Evolutionary conservation across 345 rosid species (phyloP).

Genomic region (Aurinia saxatilis): DNA sequence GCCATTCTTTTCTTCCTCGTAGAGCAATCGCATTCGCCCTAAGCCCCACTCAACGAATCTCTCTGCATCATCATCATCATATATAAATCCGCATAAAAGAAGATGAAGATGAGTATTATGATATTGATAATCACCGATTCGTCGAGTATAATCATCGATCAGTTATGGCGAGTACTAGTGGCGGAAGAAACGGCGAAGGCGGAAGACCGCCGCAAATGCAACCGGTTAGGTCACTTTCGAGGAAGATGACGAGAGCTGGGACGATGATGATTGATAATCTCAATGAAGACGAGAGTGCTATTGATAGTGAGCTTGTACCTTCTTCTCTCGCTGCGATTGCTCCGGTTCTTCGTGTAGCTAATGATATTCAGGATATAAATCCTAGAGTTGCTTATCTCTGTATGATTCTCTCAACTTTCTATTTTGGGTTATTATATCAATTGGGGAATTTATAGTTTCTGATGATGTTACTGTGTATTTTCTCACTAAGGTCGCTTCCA

Average conservation of each 20-base stretch:
- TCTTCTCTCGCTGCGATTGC: constrained; percentile 62
- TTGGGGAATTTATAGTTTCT: too few species aligned
- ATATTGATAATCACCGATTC: constrained; percentile 12
- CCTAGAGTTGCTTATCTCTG: constrained; percentile 86
- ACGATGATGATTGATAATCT: constrained; percentile 44
- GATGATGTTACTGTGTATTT: neutral
- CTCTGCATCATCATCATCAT: neutral
- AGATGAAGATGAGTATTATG: constrained; percentile 9
- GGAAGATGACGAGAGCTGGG: constrained; percentile 41
- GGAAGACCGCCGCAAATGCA: constrained; percentile 26
- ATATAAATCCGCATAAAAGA: constrained; percentile 5
- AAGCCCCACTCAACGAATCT: constrained; percentile 60
- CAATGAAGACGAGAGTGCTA: constrained; percentile 36
- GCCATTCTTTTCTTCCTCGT: constrained; percentile 52
- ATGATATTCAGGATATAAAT: constrained; percentile 65
- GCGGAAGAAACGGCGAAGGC: constrained; percentile 37
- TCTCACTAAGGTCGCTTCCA: constrained; percentile 68
- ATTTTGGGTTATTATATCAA: neutral
- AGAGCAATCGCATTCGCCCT: constrained; percentile 53
- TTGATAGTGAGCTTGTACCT: constrained; percentile 91
- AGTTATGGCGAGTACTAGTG: constrained; percentile 75
- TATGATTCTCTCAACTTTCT: constrained; percentile 22
- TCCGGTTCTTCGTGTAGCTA: constrained; percentile 90
- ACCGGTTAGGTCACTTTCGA: constrained; percentile 35
- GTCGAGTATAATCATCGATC: constrained; percentile 3